Conservation (phyloP, 2,329 filamentous ascomycete genomes). For the Fusarium odoratissimum region DNA sequence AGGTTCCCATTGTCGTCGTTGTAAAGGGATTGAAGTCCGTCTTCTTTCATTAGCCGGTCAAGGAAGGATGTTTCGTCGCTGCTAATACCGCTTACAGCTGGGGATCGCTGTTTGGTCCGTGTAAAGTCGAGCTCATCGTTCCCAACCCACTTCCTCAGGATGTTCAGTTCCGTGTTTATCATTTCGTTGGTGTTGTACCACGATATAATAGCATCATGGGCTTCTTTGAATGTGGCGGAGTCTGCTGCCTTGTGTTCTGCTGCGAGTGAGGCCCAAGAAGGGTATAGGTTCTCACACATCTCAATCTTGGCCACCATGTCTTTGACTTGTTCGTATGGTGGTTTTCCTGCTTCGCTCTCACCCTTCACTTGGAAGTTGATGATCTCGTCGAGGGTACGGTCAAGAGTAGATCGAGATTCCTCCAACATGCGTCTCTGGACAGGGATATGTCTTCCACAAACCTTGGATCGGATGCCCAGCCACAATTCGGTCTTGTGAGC, state of each 20-base stretch:
- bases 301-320: constrained; percentile 93
- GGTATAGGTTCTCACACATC: constrained; percentile 86
- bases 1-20: constrained; percentile 67
- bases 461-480: constrained; percentile 86
- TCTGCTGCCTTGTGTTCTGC: constrained; percentile 79
- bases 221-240: constrained; percentile 81
- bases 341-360: constrained; percentile 89
- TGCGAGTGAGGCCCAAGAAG: constrained; percentile 80
- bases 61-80: constrained; percentile 93
- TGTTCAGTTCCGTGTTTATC: constrained; percentile 93
- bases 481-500: constrained; percentile 86
- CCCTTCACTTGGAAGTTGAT: constrained; percentile 95
- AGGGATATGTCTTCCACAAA: constrained; percentile 84
- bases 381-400: constrained; percentile 84
- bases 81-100: constrained; percentile 74
- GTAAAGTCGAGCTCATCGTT: constrained; percentile 95
- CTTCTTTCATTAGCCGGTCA: constrained; percentile 94
- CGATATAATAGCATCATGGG: constrained; percentile 88
- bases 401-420: constrained; percentile 79
- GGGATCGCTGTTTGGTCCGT: constrained; percentile 76
- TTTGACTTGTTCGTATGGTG: constrained; percentile 86
- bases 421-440: constrained; percentile 90
- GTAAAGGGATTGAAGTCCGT: constrained; percentile 91
- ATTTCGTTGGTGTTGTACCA: constrained; percentile 98
- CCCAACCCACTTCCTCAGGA: constrained; percentile 95